These are phyloP conservation scores for Gossypium trilobum DNA, from an alignment of 441 rosid species.

Conservation along the genomic window DNA sequence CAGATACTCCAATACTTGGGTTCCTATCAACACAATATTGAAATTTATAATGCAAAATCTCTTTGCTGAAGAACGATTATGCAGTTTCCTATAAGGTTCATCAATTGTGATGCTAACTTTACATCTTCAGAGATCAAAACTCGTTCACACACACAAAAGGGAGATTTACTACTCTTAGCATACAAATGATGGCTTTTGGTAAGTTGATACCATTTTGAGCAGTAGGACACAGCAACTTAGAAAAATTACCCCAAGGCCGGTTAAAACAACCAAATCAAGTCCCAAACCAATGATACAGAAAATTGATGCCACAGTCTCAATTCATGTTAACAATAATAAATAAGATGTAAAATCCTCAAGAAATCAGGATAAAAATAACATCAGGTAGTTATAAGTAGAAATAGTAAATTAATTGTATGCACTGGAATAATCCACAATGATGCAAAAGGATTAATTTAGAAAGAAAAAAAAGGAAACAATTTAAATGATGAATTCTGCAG, in stretches of 20 bases:
- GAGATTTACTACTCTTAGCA: not conserved
- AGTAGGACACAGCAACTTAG: not conserved
- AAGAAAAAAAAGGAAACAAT: not conserved
- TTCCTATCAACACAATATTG: not conserved
- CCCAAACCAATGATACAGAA: not conserved
- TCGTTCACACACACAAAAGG: not conserved
- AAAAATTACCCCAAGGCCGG: not conserved
- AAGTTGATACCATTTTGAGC: conserved; percentile 3
- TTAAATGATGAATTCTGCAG: not conserved
- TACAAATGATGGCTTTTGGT: not conserved
- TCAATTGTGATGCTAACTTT: not conserved
- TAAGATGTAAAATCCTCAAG: not conserved
- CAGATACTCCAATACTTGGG: not conserved
- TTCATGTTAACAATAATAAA: not conserved
- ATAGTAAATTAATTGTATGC: not conserved
- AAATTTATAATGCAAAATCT: not conserved
- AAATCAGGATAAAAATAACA: not conserved
- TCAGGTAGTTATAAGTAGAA: not conserved
- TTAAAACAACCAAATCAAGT: conserved; percentile 7
- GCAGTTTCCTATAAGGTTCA: not conserved
- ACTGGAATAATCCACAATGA: not conserved
- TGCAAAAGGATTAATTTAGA: not conserved
- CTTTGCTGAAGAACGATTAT: not conserved
- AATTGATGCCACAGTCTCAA: not conserved
- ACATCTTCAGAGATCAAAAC: not conserved